A percentile compares a stretch with the other conserved stretches of the same genome.
Evolutionary conservation across 1,284 basidiomycete genomes (phyloP).

Genomic region (Singerocomus inundabilis): DNA sequence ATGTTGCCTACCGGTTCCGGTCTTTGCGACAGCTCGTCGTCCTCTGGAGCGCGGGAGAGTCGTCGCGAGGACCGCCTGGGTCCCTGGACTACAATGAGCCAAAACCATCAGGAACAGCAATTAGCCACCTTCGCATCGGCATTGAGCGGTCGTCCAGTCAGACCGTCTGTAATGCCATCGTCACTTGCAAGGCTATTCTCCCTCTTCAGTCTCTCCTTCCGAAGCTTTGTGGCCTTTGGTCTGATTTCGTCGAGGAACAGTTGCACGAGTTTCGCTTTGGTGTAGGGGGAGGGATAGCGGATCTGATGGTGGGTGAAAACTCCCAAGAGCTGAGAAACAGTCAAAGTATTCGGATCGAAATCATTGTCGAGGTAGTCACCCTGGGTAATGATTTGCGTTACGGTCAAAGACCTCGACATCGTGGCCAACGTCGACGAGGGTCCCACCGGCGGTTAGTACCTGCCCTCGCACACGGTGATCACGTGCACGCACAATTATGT

Average conservation of each 20-base stretch:
- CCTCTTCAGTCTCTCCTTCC: slow-evolving; percentile 63
- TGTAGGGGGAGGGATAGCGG: slow-evolving; percentile 73
- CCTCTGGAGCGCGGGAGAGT: slow-evolving; percentile 47
- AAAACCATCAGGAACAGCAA: slow-evolving; percentile 2
- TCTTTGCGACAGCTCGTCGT: slow-evolving; percentile 39
- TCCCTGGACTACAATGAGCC: slow-evolving; percentile 20
- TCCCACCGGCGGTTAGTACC: too few species aligned
- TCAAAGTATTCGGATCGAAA: slow-evolving; percentile 80
- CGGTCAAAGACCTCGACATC: slow-evolving; percentile 67
- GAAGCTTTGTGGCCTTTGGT: slow-evolving; percentile 57
- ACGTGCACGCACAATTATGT: slow-evolving; percentile 20
- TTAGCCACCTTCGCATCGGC: slow-evolving; percentile 45
- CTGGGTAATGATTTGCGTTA: slow-evolving; percentile 65
- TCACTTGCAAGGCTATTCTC: slow-evolving; percentile 72
- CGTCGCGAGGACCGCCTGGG: slow-evolving; percentile 42
- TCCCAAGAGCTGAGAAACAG: slow-evolving; percentile 77
- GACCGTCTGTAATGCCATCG: slow-evolving; percentile 75
- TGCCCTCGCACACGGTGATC: slow-evolving; percentile 9
- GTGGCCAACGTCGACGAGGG: slow-evolving; percentile 24
- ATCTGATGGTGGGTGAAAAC: slow-evolving; percentile 83
- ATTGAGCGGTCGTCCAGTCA: slow-evolving; percentile 63
- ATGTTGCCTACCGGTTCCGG: slow-evolving; percentile 48
- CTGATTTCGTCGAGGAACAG: slow-evolving; percentile 79
- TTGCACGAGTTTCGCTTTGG: slow-evolving; percentile 83
- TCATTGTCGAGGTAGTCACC: slow-evolving; percentile 83